Conservation (phyloP, 371 early-diverging fungal genomes). For the Haplosporangium sp. region DNA sequence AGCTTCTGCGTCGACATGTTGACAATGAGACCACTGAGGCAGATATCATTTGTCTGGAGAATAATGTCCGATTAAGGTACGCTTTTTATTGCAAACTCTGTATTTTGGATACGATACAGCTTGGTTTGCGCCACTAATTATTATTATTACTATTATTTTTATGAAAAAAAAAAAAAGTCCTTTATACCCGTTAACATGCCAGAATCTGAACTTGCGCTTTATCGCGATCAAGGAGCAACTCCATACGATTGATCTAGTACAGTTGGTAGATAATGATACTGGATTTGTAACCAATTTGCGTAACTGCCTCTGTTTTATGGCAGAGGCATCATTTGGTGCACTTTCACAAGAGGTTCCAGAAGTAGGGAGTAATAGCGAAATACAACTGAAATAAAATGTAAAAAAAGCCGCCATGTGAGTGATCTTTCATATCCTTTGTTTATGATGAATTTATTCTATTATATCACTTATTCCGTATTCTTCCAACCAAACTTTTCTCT, state of each 20-base stretch:
- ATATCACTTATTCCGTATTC: background rate
- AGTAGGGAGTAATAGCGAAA: conserved; percentile 14
- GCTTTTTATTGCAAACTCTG: background rate
- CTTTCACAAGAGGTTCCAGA: conserved; percentile 48
- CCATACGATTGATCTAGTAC: conserved; percentile 76
- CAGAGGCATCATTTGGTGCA: conserved; percentile 55
- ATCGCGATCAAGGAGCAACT: conserved; percentile 81
- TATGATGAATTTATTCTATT: conserved; percentile 12
- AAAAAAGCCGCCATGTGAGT: background rate
- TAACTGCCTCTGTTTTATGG: conserved; percentile 60
- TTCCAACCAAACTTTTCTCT: background rate
- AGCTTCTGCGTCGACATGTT: conserved; percentile 71
- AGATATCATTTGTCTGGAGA: conserved; percentile 80
- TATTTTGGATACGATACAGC: no score
- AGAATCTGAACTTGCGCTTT: conserved; percentile 80
- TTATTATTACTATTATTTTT: conserved; percentile 1
- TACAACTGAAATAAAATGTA: background rate
- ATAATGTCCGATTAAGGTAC: conserved; percentile 72
- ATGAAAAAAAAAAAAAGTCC: conserved; percentile 58
- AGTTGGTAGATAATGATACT: conserved; percentile 77
- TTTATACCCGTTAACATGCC: conserved; percentile 76
- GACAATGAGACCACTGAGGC: conserved; percentile 79
- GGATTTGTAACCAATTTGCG: conserved; percentile 76
- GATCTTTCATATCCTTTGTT: background rate
- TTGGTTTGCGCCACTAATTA: background rate